Evolutionary conservation across 257 asterid species (phyloP).

Genomic region (Petrea volubilis): DNA sequence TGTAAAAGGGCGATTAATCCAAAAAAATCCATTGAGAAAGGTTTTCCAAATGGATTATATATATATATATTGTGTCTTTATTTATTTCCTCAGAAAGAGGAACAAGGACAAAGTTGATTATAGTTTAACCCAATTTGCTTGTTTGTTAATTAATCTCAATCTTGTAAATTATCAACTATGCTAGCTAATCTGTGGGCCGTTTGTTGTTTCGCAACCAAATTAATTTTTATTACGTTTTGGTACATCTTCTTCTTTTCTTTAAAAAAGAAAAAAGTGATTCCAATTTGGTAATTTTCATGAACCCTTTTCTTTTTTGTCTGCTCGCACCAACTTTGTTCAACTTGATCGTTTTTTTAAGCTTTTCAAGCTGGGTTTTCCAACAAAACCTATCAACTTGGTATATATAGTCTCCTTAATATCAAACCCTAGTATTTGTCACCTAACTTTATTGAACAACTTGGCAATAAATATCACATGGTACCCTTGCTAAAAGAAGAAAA

Average conservation of each 20-base stretch:
- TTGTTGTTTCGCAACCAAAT: conserved; percentile 11
- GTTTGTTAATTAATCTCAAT: not conserved
- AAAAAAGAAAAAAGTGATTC: conserved; percentile 8
- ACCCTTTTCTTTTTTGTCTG: conserved; percentile 19
- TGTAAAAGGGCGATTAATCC: too few relatives aligned
- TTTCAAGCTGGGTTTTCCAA: conserved; percentile 18
- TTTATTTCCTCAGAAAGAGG: not conserved
- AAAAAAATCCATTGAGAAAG: too few relatives aligned
- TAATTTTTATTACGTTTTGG: not conserved
- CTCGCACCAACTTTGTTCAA: conserved; percentile 44
- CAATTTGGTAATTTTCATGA: conserved; percentile 25
- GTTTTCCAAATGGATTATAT: too few relatives aligned
- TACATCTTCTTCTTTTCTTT: conserved; percentile 8
- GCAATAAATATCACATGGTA: conserved; percentile 14
- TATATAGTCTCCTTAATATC: conserved; percentile 20
- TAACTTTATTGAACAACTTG: conserved; percentile 25
- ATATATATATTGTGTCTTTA: not conserved
- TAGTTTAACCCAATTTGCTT: not conserved
- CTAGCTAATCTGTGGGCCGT: conserved; percentile 24
- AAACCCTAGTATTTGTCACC: conserved; percentile 22
- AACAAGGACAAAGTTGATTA: not conserved
- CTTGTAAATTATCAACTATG: conserved; percentile 2
- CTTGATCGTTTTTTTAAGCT: conserved; percentile 23
- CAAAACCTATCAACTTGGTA: conserved; percentile 23
- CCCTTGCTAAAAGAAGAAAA: conserved; percentile 5